A percentile compares a stretch with the other conserved stretches of the same genome.
These are phyloP conservation scores for Rosa chinensis DNA, from an alignment of 306 rosid species.

Conservation along the genomic window DNA sequence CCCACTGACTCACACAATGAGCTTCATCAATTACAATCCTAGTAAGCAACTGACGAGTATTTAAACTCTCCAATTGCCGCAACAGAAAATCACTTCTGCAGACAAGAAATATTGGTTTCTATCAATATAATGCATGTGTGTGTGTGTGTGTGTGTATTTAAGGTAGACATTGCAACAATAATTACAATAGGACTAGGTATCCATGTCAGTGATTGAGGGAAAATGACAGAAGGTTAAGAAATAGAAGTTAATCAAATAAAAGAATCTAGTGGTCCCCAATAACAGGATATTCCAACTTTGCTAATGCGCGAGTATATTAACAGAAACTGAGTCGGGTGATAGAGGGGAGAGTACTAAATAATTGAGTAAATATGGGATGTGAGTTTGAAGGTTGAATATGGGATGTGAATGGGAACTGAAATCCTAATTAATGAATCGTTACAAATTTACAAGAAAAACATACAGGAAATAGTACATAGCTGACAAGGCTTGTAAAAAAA, in stretches of 20 bases:
- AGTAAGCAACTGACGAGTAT: slow-evolving; percentile 84
- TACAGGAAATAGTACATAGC: not conserved
- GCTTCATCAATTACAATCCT: slow-evolving; percentile 98
- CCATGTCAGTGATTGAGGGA: not conserved
- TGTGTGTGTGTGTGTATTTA: not conserved
- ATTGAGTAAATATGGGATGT: not conserved
- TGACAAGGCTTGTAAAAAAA: not conserved
- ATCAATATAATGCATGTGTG: not conserved
- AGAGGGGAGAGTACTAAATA: not conserved
- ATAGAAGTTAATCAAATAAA: not conserved
- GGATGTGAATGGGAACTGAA: not conserved
- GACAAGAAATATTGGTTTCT: slow-evolving; percentile 18
- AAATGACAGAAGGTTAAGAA: not conserved
- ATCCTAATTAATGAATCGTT: not conserved
- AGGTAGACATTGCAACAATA: not conserved
- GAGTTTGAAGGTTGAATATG: not conserved
- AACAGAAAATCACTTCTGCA: slow-evolving; percentile 92
- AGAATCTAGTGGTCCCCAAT: not conserved
- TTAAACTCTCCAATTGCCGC: slow-evolving; percentile 75
- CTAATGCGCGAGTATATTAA: not conserved
- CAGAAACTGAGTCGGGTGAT: not conserved
- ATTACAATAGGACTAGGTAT: not conserved
- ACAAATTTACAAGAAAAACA: not conserved
- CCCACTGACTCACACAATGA: slow-evolving; percentile 99
- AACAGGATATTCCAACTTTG: not conserved